Base-by-base conservation (phyloP, 495 filamentous ascomycete species). In the Gamarada debralockiae region DNA sequence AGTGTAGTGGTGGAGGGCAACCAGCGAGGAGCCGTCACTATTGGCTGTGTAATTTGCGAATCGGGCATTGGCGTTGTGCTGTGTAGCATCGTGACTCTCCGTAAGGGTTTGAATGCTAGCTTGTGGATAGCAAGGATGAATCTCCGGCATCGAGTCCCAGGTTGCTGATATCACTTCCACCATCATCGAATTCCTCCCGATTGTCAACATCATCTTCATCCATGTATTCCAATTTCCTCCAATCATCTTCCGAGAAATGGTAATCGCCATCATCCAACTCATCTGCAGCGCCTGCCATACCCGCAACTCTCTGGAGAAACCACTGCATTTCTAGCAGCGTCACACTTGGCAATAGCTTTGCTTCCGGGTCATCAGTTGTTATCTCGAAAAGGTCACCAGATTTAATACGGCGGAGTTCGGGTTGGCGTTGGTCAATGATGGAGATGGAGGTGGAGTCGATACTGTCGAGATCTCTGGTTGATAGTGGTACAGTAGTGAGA, bases 271-370 rank as follows among this genome's bases (percentile, higher is more conserved):
- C 22, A 8, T 15, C 24, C 10, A 23, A 25, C 25, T 9, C 13
- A 46, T 24, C 21, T 3, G 49, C 55, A 48, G 55, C 55, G 31
- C 55, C 55, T 3, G 52, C 57, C 41, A 59, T 55, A 29, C 52
- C 52, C 22, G 14, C 20, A n/a, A 52, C 24, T 14, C 57, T 36
- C 20, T 21, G 13, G 15, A 59, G 57, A 44, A 55, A 50, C 57
- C 52, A 59, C 31, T 59, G 52, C n/a, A 59, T 36, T 38, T 59
- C 48, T 8, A 59, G 52, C 1, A 59, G 52, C 33, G 39, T 14
- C 29, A 59, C 41, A 45, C 48, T 59, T 27, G 57, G 57, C 1
- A 59, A 25, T 17, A 52, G 57, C 44, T 50, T 55, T 21, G 5
- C 46, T 46, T 15, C 22, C 34, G 52, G 51, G 39, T 59, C 52